Percentiles rank a stretch among this genome's conserved stretches.
phyloP scores from a whole-genome alignment of 2,329 filamentous ascomycete genomes.

The Tolypocladium endophyticum region DNA sequence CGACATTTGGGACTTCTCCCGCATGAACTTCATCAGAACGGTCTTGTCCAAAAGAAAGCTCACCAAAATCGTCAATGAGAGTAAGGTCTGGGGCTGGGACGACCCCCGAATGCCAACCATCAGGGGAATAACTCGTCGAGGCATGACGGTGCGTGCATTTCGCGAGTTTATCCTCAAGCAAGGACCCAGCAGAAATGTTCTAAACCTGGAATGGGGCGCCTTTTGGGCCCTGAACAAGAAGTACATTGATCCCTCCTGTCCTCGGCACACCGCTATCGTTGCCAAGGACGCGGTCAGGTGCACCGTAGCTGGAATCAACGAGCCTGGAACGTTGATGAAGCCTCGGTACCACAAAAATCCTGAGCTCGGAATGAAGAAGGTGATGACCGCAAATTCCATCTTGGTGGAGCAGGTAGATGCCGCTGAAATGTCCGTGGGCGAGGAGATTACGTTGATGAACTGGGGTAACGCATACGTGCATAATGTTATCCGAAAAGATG shows the following conservation, averaged over 20 bases:
- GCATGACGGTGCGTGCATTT: constrained; percentile 64
- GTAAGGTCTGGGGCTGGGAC: constrained; percentile 73
- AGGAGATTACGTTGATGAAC: neutral
- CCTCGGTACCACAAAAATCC: neutral
- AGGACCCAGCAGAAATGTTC: constrained; percentile 65
- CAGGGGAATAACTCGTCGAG: constrained; percentile 59
- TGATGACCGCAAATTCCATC: neutral
- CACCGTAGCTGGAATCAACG: constrained; percentile 28
- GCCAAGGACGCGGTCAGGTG: constrained; percentile 56
- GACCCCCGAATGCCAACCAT: constrained; percentile 72
- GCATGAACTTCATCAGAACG: constrained; percentile 75
- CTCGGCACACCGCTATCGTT: constrained; percentile 57
- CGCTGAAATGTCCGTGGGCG: neutral
- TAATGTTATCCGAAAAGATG: neutral
- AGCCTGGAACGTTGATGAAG: neutral
- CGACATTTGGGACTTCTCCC: constrained; percentile 76
- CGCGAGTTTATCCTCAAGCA: constrained; percentile 70
- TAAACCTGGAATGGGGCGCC: constrained; percentile 63
- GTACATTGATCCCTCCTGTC: constrained; percentile 62
- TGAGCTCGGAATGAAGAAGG: neutral
- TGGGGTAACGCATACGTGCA: neutral
- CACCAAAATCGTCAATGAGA: constrained; percentile 68
- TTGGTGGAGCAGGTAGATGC: neutral
- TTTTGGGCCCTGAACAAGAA: constrained; percentile 63
- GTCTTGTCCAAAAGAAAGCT: constrained; percentile 81